Evolutionary conservation across 495 filamentous ascomycete species (phyloP).

Genomic region (Podospora pseudocomata): DNA sequence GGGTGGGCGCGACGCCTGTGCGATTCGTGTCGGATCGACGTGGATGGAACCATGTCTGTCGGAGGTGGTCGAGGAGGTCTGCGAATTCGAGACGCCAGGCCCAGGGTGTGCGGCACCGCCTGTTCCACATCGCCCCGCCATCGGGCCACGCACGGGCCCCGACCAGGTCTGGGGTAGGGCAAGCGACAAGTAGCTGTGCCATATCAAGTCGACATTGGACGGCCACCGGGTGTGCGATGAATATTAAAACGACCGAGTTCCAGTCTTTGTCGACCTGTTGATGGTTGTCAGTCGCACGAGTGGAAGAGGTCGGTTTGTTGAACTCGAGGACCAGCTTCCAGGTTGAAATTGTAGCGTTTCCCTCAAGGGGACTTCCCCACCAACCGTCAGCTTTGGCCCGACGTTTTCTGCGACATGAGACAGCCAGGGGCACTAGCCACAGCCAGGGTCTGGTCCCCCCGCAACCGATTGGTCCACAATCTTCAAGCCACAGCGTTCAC

Average conservation of each 20-base stretch:
- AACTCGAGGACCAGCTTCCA: too few relatives aligned
- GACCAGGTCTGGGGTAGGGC: conserved; percentile 10
- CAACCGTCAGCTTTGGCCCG: conserved; percentile 1
- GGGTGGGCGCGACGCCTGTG: conserved; percentile 6
- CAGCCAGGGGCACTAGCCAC: background rate
- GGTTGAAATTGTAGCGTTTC: background rate
- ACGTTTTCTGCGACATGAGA: conserved; percentile 9
- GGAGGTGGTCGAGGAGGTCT: conserved; percentile 14
- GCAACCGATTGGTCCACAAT: background rate
- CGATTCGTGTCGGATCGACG: conserved; percentile 33
- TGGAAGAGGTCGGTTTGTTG: background rate
- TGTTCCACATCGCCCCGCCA: conserved; percentile 18
- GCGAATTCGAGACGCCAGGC: conserved; percentile 21
- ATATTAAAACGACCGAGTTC: background rate
- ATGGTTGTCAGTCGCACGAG: background rate
- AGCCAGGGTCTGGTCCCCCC: background rate
- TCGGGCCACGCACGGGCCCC: conserved; percentile 13
- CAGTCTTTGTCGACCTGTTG: background rate
- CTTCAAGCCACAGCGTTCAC: background rate
- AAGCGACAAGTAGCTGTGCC: conserved; percentile 7
- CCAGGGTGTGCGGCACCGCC: conserved; percentile 24
- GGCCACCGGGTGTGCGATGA: background rate
- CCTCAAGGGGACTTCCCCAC: background rate
- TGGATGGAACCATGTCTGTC: conserved; percentile 31
- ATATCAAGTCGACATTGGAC: conserved; percentile 3